Evolutionary conservation across 495 filamentous ascomycete genomes (phyloP), one percentile per base, ranked within the genome.

Genomic region (Pseudoneurospora amorphoporcata): DNA sequence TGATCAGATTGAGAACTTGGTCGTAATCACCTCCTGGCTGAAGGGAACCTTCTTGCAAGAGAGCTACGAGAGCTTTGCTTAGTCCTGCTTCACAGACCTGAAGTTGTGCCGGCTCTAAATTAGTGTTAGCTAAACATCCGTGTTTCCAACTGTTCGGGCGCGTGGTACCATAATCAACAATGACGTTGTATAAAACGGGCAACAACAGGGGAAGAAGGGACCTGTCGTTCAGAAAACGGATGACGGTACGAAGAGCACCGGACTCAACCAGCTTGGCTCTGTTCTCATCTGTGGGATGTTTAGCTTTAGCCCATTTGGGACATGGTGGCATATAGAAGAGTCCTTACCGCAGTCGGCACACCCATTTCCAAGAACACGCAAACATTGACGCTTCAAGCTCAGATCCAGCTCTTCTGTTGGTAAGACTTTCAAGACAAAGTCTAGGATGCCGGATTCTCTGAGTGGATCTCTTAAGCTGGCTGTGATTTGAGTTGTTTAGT

Each of bases 341-440:
- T 17, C n/a, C 84, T 76, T 81, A 92, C 92, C 88, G 71, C 88
- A 90, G 77, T 95, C 92, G 61, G 92, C 92, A 80, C 92, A 94
- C n/a, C 88, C 89, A 79, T 95, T 95, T 3, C 91, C 92, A 76
- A 94, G 83, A 35, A 95, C 74, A 17, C 92, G 88, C 39, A 95
- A 81, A 38, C 87, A 84, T 74, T 92, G 89, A 29, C 82, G 79
- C 41, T 79, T 77, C 7, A 88, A 77, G 8, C 75, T 58, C 16
- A 74, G 74, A 2, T 76, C 73, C 9, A 83, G 40, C 2, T 79
- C 79, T 19, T 81, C 75, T 0, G 77, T 81, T 10, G 86, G 79
- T 58, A 92, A 75, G 6, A 90, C 74, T 19, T 83, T 76, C 10
- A 93, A 82, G 74, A 92, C 91, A 72, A 92, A 90, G 4, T 85